phyloP scores from a whole-genome alignment of 495 filamentous ascomycete species.

The Neurospora pannonica region DNA sequence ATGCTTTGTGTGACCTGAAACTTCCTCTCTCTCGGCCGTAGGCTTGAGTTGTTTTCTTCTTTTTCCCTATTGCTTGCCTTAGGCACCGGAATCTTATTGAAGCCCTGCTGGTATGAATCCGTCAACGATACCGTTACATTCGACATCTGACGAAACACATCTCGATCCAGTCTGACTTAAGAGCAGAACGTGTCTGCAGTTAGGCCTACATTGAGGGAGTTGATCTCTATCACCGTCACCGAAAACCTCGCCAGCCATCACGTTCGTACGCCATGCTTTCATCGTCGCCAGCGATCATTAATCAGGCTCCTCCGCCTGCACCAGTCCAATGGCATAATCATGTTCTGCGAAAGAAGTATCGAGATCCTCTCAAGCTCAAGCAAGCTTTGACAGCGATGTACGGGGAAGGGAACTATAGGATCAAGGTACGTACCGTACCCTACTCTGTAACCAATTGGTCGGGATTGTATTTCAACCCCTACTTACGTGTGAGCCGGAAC shows the following conservation, averaged over 20 bases:
- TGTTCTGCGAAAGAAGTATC: constrained; percentile 4
- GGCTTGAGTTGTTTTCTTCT: background rate
- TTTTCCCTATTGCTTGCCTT: background rate
- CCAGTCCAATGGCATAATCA: constrained; percentile 1
- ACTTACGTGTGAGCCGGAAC: background rate
- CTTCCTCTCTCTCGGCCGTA: background rate
- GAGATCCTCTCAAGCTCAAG: constrained; percentile 2
- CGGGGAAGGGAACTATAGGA: background rate
- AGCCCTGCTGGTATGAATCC: background rate
- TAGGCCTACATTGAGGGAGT: background rate
- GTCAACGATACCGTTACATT: background rate
- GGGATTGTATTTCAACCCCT: background rate
- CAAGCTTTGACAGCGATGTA: background rate
- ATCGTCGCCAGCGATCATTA: background rate
- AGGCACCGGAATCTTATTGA: background rate
- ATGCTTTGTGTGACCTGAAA: background rate
- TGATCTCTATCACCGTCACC: background rate
- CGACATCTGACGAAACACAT: background rate
- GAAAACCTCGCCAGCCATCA: background rate
- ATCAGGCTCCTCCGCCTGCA: background rate
- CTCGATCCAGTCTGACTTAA: background rate
- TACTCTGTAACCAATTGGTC: background rate
- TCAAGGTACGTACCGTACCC: background rate
- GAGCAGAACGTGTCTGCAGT: background rate
- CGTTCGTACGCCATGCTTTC: background rate